Evolutionary conservation across 768 basidiomycete species (phyloP).

Genomic region (Kwoniella dejecticola): DNA sequence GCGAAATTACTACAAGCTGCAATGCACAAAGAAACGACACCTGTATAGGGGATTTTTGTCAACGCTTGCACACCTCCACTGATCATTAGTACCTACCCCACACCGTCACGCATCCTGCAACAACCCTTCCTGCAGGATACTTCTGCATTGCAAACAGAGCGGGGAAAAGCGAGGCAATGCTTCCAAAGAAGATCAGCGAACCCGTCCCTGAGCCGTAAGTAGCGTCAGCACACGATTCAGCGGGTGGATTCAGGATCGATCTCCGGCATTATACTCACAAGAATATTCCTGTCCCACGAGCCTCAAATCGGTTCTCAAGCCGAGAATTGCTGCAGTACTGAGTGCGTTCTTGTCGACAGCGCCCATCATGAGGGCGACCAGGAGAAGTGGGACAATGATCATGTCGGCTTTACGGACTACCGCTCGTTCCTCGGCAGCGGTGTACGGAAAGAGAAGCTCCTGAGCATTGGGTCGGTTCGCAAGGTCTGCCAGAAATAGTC

Average conservation of each 20-base stretch:
- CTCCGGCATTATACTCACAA: too few relatives aligned
- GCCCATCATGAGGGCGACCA: constrained; percentile 24
- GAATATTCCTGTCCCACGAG: constrained; percentile 27
- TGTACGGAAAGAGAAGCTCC: constrained; percentile 22
- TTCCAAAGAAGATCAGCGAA: constrained; percentile 25
- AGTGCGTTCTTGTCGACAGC: constrained; percentile 39
- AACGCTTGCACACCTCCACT: not conserved
- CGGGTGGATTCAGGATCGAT: too few relatives aligned
- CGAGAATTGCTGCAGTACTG: constrained; percentile 33
- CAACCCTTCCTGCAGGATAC: not conserved
- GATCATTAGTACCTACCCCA: not conserved
- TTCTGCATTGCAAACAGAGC: constrained; percentile 13
- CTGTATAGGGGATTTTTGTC: constrained; percentile 22
- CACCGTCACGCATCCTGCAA: not conserved
- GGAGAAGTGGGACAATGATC: constrained; percentile 26
- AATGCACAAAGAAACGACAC: constrained; percentile 26
- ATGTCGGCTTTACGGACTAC: constrained; percentile 34
- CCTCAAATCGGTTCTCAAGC: constrained; percentile 34
- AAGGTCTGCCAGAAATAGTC: too few relatives aligned
- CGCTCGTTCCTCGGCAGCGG: constrained; percentile 24
- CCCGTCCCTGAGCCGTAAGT: constrained; percentile 17
- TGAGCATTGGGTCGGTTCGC: too few relatives aligned
- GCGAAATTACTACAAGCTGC: constrained; percentile 30
- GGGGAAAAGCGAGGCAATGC: constrained; percentile 13
- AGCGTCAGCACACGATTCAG: too few relatives aligned